Evolutionary conservation across 164 flowering plant species (phyloP).

Genomic region (Kalanchoe fedtschenkoi): DNA sequence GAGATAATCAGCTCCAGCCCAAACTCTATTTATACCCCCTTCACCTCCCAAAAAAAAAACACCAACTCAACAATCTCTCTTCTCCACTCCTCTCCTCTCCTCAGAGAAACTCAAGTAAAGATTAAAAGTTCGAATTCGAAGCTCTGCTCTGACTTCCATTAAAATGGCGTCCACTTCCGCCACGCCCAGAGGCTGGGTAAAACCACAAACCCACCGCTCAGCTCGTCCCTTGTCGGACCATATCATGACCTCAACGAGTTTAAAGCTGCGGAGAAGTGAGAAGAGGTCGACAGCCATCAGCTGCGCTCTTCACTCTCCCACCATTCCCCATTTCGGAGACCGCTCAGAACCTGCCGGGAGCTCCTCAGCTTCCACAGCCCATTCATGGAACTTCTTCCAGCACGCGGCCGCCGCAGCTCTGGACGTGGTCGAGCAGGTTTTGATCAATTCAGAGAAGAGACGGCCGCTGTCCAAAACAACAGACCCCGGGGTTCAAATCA

Average conservation of each 20-base stretch:
- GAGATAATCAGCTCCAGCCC: no score
- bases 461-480: slow-evolving; percentile 69
- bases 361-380: not conserved
- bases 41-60: no score
- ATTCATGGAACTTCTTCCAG: slow-evolving; percentile 50
- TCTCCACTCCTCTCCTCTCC: no score
- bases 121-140: no score
- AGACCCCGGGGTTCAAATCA: slow-evolving; percentile 64
- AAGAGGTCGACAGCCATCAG: not conserved
- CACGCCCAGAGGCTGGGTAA: not conserved
- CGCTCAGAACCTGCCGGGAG: not conserved
- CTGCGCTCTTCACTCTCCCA: not conserved
- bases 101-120: not conserved
- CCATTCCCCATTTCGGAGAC: not conserved
- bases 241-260: not conserved
- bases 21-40: no score
- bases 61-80: no score
- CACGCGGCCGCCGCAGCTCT: slow-evolving; percentile 47
- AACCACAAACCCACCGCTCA: slow-evolving; percentile 1
- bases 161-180: slow-evolving; percentile 3
- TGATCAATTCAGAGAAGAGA: slow-evolving; percentile 30
- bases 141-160: no score
- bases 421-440: slow-evolving; percentile 35
- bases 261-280: not conserved
- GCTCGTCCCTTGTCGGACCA: not conserved